Evolutionary conservation across 139 green algal genomes (phyloP), one percentile per base, ranked within the genome.

Genomic region (Chlamydomonas applanata): DNA sequence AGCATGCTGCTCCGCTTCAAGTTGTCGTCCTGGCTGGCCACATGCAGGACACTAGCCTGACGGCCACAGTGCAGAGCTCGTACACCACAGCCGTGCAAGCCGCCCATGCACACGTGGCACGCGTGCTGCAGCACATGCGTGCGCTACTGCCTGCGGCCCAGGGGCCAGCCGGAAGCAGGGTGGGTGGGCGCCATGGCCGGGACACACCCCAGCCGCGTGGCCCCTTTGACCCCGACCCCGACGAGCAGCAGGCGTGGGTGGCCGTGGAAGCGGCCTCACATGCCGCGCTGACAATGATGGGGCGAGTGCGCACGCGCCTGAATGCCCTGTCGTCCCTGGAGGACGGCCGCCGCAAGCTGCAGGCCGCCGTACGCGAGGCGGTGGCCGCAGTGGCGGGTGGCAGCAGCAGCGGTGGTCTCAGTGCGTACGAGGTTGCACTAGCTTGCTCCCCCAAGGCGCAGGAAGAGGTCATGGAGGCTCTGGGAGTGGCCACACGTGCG

Each of bases 21-120:
- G 40, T 49, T 7, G 7, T 49, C 3, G 13, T 53, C 62, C 34
- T 52, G 4, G 11, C n/a, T 30, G 33, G 29, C 27, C 32, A 13
- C 32, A 52, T 52, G 34, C 62, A 69, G 62, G 62, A 69, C 34
- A 69, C 62, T 16, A 69, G 33, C 62, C n/a, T 16, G 16, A 27
- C 62, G 16, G 29, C 62, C 14, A 5, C 33, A 5, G 35, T 30
- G 7, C 62, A 53, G 16, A 27, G 35, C 7, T 30, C 62, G 17
- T 40, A 69, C 22, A 27, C 30, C 16, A 49, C 13, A 25, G 34
- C 62, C 14, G 62, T 22, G 2, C 62, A 69, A 52, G 11, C 34
- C 3, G 59, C 59, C 22, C 24, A 66, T 3, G 59, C 24, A 19
- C 59, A 66, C 11, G 24, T 66, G 59, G 3, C 2, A 22, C n/a